Evolutionary conservation across 257 asterid species (phyloP).

Genomic region (Nicotiana attenuata): DNA sequence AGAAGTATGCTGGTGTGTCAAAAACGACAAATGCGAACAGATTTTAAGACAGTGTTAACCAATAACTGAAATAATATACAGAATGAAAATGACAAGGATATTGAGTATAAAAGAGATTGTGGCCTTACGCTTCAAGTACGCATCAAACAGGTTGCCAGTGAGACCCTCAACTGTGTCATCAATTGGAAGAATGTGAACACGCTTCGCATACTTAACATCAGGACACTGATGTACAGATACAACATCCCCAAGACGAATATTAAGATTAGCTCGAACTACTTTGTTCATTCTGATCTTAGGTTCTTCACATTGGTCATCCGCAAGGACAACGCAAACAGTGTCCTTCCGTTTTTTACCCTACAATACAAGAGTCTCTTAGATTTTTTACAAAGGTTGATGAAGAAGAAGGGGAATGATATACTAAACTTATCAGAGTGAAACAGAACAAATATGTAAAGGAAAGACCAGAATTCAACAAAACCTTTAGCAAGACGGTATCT

Average conservation of each 20-base stretch:
- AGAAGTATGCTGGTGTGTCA: constrained; percentile 53
- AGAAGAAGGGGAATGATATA: too few relatives aligned
- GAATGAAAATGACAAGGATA: not conserved
- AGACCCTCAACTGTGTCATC: constrained; percentile 77
- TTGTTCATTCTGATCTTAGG: constrained; percentile 80
- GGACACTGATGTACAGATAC: constrained; percentile 83
- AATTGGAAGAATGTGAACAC: constrained; percentile 77
- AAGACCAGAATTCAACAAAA: constrained; percentile 12
- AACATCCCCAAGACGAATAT: constrained; percentile 86
- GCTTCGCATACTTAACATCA: constrained; percentile 82
- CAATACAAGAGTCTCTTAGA: not conserved
- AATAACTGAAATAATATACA: not conserved
- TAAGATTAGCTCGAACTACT: constrained; percentile 62
- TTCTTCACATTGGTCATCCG: constrained; percentile 69
- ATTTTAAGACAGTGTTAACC: not conserved
- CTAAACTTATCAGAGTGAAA: not conserved
- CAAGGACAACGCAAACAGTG: constrained; percentile 71
- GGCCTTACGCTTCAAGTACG: constrained; percentile 61
- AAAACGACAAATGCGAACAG: not conserved
- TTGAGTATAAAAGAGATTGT: not conserved
- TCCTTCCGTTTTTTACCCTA: constrained; percentile 86
- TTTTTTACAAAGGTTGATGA: not conserved
- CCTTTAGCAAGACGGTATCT: constrained; percentile 79
- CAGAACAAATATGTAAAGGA: not conserved
- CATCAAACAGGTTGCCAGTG: constrained; percentile 78